Base-by-base conservation (phyloP, 805 yeast species). In the Ogataea populi-albae region DNA sequence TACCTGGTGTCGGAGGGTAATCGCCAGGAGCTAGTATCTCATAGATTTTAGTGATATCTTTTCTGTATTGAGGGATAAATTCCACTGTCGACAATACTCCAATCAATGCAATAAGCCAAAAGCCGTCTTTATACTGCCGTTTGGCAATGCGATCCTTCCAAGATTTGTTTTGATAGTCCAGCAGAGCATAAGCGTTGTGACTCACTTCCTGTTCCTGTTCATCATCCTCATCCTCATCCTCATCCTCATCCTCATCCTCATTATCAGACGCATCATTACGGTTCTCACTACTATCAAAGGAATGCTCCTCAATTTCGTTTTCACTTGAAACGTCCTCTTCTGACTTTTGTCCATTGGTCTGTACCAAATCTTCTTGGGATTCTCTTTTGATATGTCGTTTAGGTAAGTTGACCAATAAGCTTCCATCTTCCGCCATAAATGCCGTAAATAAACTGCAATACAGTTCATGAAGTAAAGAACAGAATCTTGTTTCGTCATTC, bases 131-230 rank as follows among this genome's bases (percentile, higher is more conserved):
- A 57, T 85, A 93, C 44, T 75, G 74, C 36, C 96, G 75, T 37
- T 75, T 79, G 10, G 79, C 72, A 14, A 91, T 66, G 26, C 94
- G 67, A 20, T 84, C 94, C 40, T 79, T 75, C 96, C 98, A 93
- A 9, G 79, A 61, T 0, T 65, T 61, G 27, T 79, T 79, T 36
- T 81, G 66, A 56, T 77, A 73, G 38, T 79, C 75, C 47, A 84
- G 61, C 3, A 65, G 61, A 2, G 60, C 48, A 41, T 68, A 66
- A 0, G 78, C 80, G 43, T 71, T 71, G 45, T 62, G 63, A 7
- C 57, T 53, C 20, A 58, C 55, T 15, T 55, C 62, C n/a, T 54
- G 63, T 6, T 46, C 61, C 3, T 51, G 61, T 2, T 38, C 53
- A 3, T 46, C 54, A 4, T 47, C 54, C 0, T 44, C 52, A 41